phyloP scores from a whole-genome alignment of 768 basidiomycete genomes.

The Obba rivulosa region DNA sequence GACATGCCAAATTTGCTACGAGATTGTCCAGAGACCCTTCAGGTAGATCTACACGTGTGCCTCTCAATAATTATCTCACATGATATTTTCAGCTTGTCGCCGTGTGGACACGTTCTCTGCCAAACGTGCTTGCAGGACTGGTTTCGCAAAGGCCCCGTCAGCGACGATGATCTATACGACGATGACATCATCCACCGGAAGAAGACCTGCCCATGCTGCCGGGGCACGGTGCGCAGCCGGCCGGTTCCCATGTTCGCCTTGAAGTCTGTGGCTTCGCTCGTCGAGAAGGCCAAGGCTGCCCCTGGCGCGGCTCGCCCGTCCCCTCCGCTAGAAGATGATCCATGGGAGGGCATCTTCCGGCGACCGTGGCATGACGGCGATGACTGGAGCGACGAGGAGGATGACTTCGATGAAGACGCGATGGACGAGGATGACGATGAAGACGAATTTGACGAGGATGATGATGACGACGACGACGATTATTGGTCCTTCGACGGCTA shows the following conservation, averaged over 20 bases:
- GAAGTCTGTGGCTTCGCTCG: slow-evolving; percentile 48
- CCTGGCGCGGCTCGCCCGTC: slow-evolving; percentile 19
- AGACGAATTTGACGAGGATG: slow-evolving; percentile 26
- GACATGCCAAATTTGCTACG: slow-evolving; percentile 78
- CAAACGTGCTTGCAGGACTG: slow-evolving; percentile 68
- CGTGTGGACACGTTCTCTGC: slow-evolving; percentile 79
- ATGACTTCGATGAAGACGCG: slow-evolving; percentile 21
- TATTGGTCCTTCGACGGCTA: slow-evolving; percentile 22
- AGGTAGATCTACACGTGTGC: slow-evolving; percentile 40
- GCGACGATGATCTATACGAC: slow-evolving; percentile 40
- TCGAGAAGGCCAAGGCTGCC: slow-evolving; percentile 39
- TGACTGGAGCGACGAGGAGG: slow-evolving; percentile 21
- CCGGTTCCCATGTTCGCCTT: slow-evolving; percentile 69
- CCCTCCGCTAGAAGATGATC: slow-evolving; percentile 42
- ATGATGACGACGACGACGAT: slow-evolving; percentile 26
- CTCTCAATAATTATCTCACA: background rate
- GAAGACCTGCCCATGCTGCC: slow-evolving; percentile 73
- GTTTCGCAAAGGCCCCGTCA: slow-evolving; percentile 64
- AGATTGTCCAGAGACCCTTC: slow-evolving; percentile 57
- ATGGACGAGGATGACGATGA: slow-evolving; percentile 19
- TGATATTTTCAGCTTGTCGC: slow-evolving; percentile 45
- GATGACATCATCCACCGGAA: slow-evolving; percentile 48
- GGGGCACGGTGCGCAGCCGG: slow-evolving; percentile 47
- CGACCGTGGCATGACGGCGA: slow-evolving; percentile 20
- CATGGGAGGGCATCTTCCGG: slow-evolving; percentile 70